These are phyloP conservation scores for Actinomucor elegans DNA, from an alignment of 371 early-diverging fungal genomes.

Conservation along the genomic window DNA sequence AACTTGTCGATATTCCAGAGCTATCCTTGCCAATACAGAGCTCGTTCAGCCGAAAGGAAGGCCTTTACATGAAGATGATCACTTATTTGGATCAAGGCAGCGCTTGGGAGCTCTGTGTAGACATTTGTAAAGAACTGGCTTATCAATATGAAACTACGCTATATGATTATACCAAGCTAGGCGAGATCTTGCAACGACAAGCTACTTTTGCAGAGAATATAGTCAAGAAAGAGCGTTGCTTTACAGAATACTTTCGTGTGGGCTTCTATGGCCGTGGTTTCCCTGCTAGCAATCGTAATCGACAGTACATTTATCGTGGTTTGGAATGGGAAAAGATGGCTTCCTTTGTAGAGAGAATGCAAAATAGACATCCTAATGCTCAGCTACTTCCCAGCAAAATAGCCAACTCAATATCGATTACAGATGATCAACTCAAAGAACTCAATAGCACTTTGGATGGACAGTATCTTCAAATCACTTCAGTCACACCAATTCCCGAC, in stretches of 20 bases:
- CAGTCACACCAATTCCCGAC: conserved; percentile 66
- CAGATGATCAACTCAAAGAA: conserved; percentile 54
- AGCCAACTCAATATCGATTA: conserved; percentile 19
- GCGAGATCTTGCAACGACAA: conserved; percentile 56
- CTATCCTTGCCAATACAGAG: conserved; percentile 54
- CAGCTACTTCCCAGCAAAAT: conserved; percentile 53
- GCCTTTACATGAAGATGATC: conserved; percentile 60
- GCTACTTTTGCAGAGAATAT: conserved; percentile 62
- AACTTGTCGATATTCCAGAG: conserved; percentile 51
- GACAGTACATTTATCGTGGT: conserved; percentile 75
- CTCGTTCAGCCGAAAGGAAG: conserved; percentile 68
- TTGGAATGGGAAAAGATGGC: conserved; percentile 76
- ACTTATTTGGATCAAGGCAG: conserved; percentile 62
- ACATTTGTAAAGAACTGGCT: conserved; percentile 62
- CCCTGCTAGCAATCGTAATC: conserved; percentile 54
- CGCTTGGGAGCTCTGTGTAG: conserved; percentile 74
- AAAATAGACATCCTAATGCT: conserved; percentile 66
- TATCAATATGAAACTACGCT: conserved; percentile 55
- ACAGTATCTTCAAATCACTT: conserved; percentile 70
- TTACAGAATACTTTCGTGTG: conserved; percentile 75
- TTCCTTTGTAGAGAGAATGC: conserved; percentile 74
- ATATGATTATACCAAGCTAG: conserved; percentile 60
- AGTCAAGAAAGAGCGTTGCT: conserved; percentile 62
- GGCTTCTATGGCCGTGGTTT: conserved; percentile 75
- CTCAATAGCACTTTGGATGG: conserved; percentile 53